These are phyloP conservation scores for Lyophyllum atratum DNA, from an alignment of 768 basidiomycete species.

Conservation along the genomic window DNA sequence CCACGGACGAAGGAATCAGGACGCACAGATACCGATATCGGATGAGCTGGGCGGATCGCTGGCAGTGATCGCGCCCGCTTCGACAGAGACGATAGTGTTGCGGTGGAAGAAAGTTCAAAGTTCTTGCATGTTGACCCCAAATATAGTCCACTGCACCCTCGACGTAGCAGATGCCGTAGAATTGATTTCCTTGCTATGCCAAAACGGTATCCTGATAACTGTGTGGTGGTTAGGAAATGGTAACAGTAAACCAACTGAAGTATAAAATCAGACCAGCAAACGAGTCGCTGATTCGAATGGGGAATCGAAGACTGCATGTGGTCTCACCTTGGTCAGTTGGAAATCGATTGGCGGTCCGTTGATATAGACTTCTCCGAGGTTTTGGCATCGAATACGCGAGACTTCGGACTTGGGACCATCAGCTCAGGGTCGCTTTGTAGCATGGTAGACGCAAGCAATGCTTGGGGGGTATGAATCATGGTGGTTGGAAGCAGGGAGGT, in stretches of 20 bases:
- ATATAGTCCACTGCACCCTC: constrained; percentile 29
- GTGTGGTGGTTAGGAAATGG: background rate
- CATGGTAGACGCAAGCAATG: too few species aligned
- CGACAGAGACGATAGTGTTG: constrained; percentile 25
- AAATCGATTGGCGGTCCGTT: background rate
- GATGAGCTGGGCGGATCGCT: constrained; percentile 18
- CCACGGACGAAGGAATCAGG: background rate
- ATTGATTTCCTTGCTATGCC: constrained; percentile 22
- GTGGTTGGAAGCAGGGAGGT: too few species aligned
- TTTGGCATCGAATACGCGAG: background rate
- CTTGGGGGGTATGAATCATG: too few species aligned
- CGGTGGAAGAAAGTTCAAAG: constrained; percentile 24
- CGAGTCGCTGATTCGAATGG: background rate
- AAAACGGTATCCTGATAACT: constrained; percentile 26
- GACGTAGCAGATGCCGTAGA: constrained; percentile 23
- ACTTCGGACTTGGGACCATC: background rate
- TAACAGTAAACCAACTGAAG: background rate
- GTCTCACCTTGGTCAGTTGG: background rate
- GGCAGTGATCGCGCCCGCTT: constrained; percentile 25
- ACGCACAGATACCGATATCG: constrained; percentile 8
- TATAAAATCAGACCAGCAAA: background rate
- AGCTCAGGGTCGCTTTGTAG: too few species aligned
- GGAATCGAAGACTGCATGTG: background rate
- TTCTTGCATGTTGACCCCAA: constrained; percentile 23
- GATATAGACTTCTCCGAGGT: background rate